phyloP scores from a whole-genome alignment of 176 grass and related monocot genomes.

The Oryza brachyantha region DNA sequence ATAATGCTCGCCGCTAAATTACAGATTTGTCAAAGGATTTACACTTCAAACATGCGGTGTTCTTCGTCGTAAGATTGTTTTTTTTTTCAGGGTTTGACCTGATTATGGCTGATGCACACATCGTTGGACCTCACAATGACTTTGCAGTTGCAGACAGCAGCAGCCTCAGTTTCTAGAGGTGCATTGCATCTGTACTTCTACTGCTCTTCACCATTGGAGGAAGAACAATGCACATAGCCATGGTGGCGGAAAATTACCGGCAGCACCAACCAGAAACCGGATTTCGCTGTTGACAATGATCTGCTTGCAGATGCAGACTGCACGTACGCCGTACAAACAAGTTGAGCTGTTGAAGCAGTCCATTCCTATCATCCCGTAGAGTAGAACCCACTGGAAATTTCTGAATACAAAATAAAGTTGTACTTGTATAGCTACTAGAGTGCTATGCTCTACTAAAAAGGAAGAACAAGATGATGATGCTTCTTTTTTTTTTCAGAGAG shows the following conservation, averaged over 20 bases:
- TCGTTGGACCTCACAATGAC: neutral
- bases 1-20: neutral
- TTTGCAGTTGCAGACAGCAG: neutral
- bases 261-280: neutral
- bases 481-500: neutral
- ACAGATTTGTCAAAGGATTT: conserved; percentile 21
- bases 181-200: neutral
- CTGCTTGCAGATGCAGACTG: neutral
- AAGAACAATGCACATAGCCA: neutral
- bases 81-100: neutral
- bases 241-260: neutral
- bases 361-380: neutral
- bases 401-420: neutral
- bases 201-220: neutral
- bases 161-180: conserved; percentile 7
- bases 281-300: neutral
- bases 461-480: neutral
- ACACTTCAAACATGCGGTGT: neutral
- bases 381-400: neutral
- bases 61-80: neutral
- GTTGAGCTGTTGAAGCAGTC: neutral
- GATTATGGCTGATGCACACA: neutral
- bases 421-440: too few species aligned
- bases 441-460: neutral
- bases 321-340: neutral